Evolutionary conservation across 306 rosid species (phyloP), one percentile per base, ranked within the genome.

Genomic region (Styphnolobium japonicum): DNA sequence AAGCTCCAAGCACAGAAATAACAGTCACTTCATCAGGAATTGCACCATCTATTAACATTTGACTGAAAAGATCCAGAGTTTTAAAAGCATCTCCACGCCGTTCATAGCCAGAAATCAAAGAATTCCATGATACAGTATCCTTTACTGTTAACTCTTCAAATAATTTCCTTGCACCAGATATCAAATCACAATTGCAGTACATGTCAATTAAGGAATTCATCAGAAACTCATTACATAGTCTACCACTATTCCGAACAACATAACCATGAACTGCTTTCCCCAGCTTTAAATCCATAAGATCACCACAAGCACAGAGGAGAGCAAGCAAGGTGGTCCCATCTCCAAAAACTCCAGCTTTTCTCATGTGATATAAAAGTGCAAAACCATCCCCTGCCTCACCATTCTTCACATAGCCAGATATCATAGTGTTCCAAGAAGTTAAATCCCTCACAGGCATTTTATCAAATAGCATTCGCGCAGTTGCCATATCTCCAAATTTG

Each of bases 301-400:
- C 82, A 69, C 84, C 80, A 85, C 88, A 87, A 70, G 86, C 86
- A 75, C 86, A 73, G 2, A 88, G 85, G 11, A 90, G 66, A 6
- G 82, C 90, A 21, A 90, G 88, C 88, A 64, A 88, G 42, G 85
- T 87, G 27, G 90, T 84, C 71, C 89, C 91, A 68, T 87, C 96
- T 73, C 80, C 88, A 70, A 66, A 70, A 36, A 80, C 10, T 16
- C 81, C 90, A 63, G 33, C 78, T 45, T 78, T 81, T 46, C 69
- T 77, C 88, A 84, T 84, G 19, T 43, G 29, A 73, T 58, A 63
- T 73, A 79, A 89, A 81, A 78, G 31, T 2, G 0, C 51, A 31
- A 87, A 69, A 76, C 84, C 89, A 15, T 77, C 80, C 61, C 6
- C 53, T 4, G 88, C 67, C 27, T 76, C 60, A 31, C 83, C 84